These are phyloP conservation scores for Naegleria lovaniensis DNA, from an alignment of 208 protist species.

Conservation along the genomic window DNA sequence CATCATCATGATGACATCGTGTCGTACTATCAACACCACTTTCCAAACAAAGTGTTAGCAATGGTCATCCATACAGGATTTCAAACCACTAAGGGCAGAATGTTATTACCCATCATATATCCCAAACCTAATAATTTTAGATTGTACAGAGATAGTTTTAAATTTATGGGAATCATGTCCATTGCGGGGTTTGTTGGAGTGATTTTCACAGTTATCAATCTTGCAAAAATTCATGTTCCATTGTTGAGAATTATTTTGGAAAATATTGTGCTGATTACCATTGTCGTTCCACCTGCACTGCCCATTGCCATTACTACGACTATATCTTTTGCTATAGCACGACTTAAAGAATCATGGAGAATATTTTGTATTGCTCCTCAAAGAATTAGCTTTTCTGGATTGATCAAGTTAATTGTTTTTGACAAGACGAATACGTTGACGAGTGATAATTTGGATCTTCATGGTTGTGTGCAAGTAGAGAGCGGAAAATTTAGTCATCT, in stretches of 20 bases:
- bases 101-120: slow-evolving; percentile 80
- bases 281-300: slow-evolving; percentile 96
- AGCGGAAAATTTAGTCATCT: too few species aligned
- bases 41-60: slow-evolving; percentile 50
- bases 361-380: slow-evolving; percentile 97
- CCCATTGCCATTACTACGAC: slow-evolving; percentile 91
- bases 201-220: slow-evolving; percentile 57
- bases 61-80: slow-evolving; percentile 98
- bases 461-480: slow-evolving; percentile 40
- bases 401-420: slow-evolving; percentile 96
- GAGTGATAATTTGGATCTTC: slow-evolving; percentile 81
- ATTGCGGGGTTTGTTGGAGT: slow-evolving; percentile 81
- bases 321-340: slow-evolving; percentile 82
- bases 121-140: slow-evolving; percentile 84
- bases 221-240: slow-evolving; percentile 55
- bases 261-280: slow-evolving; percentile 95
- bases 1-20: background rate
- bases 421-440: slow-evolving; percentile 99
- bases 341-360: slow-evolving; percentile 57
- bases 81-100: slow-evolving; percentile 91
- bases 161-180: slow-evolving; percentile 92
- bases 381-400: slow-evolving; percentile 97
- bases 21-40: background rate
- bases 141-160: slow-evolving; percentile 78
- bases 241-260: slow-evolving; percentile 90